Evolutionary conservation across 768 basidiomycete species (phyloP), one percentile per base, ranked within the genome.

Genomic region (Rhizopogon vinicolor): DNA sequence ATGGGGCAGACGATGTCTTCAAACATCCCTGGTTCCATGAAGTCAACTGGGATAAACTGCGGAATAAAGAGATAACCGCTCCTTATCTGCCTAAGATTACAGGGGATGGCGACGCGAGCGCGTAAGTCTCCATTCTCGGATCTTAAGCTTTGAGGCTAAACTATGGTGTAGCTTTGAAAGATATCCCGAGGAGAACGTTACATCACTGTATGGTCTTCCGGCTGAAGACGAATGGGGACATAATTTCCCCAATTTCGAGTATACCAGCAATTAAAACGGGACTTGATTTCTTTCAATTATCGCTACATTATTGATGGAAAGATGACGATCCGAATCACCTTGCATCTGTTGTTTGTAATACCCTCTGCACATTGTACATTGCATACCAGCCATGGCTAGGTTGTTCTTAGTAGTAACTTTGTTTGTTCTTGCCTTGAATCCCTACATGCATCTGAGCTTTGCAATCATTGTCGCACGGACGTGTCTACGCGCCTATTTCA

Each of bases 51-150:
- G 80, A 80, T 46, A 86, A 84, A 71, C 72, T 98, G 52, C 81
- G 79, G 63, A 78, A 79, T 46, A 78, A 93, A 62, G 93, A 98
- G 65, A 98, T 99, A 53, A 90, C 89, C 13, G 91, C 97, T 22
- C 97, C 97, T 3, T 99, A 97, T 73, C 75, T 98, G 50, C 97
- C 97, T 12, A 88, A 88, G 68, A 93, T 98, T 46, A 81, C 76
- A 35, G 87, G 93, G 8, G 97, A 98, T 10, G 97, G 97, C 1
- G 97, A 99, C 70, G 90, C 96, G 5, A 93, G 91, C 84, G 89
- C 89, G 89, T 91, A 67, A 70, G 89, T 82, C 10, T 31, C 22
- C 51, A 12, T 16, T 54, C 31, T 53, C 37, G 62, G 48, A 53
- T 63, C 51, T 60, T 16, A 22, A 37, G 33, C 55, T 44, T 51